A percentile compares a stretch with the other conserved stretches of the same genome.
Conservation (phyloP, 768 basidiomycete genomes). For the Tulasnella sp. region DNA sequence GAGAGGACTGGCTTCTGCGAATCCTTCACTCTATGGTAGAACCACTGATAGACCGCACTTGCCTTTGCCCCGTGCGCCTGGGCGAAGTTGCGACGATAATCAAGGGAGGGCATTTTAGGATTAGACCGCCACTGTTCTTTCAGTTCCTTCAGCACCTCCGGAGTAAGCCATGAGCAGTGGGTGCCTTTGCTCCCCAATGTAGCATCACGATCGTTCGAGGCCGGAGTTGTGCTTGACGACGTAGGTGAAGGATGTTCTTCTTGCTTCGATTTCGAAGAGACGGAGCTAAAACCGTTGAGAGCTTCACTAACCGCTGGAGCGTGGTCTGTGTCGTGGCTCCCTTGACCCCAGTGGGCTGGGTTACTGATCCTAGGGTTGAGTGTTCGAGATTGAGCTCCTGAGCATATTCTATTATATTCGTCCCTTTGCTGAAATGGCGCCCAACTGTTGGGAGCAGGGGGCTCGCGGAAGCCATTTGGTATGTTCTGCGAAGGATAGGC, state of each 20-base stretch:
- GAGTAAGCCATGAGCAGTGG: neutral
- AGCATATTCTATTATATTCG: neutral
- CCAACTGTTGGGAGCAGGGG: neutral
- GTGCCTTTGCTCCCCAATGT: neutral
- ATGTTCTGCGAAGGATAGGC: neutral
- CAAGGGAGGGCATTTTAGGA: neutral
- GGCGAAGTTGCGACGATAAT: neutral
- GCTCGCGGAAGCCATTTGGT: neutral
- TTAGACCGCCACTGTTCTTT: neutral
- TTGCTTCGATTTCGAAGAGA: neutral
- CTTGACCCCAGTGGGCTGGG: neutral
- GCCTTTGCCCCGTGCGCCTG: neutral
- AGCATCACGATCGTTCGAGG: neutral
- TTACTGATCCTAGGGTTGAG: neutral
- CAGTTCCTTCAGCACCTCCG: neutral
- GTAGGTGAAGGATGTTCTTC: neutral
- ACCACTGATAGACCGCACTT: neutral
- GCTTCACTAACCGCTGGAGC: neutral
- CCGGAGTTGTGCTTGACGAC: neutral
- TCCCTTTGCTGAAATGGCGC: neutral
- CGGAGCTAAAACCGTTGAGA: neutral
- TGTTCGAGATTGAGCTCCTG: neutral
- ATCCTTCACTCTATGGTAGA: neutral
- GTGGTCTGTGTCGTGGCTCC: neutral
- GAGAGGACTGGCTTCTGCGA: neutral